Percentiles rank a stretch among this genome's conserved stretches.
These are phyloP conservation scores for Tritrichomonas musculus DNA, from an alignment of 208 protist genomes.

Conservation along the genomic window DNA sequence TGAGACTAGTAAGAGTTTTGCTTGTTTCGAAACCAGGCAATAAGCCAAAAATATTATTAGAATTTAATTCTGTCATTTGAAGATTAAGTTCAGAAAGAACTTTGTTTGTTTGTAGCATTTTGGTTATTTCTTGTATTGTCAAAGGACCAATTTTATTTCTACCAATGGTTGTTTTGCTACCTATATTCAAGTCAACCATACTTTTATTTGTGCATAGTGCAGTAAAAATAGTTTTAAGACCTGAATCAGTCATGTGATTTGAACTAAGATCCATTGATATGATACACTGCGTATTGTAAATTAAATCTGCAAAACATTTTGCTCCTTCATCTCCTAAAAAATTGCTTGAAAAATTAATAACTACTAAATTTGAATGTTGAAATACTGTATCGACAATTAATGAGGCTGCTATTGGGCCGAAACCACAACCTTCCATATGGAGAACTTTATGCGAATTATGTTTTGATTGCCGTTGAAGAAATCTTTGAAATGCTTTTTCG, in stretches of 20 bases:
- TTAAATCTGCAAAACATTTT: neutral
- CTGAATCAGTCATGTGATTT: neutral
- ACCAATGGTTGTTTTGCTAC: neutral
- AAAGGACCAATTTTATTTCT: neutral
- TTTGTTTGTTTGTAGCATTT: neutral
- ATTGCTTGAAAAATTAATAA: neutral
- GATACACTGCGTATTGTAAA: neutral
- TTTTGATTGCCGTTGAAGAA: neutral
- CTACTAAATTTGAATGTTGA: neutral
- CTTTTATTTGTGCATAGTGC: neutral
- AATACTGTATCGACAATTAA: neutral
- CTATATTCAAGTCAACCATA: neutral
- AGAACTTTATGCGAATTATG: neutral
- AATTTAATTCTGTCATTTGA: neutral
- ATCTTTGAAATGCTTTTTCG: neutral
- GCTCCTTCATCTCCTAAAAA: neutral
- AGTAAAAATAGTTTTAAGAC: neutral
- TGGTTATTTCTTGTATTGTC: neutral
- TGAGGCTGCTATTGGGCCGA: neutral
- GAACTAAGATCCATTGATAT: slow-evolving; percentile 1
- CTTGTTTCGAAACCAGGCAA: neutral
- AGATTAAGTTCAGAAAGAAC: neutral
- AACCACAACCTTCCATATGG: neutral
- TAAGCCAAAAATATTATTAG: neutral
- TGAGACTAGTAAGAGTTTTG: neutral